Percentiles rank a stretch among this genome's conserved stretches.
These are phyloP conservation scores for Geotrichum carabidarum DNA, from an alignment of 1,139 yeast species.

Conservation along the genomic window DNA sequence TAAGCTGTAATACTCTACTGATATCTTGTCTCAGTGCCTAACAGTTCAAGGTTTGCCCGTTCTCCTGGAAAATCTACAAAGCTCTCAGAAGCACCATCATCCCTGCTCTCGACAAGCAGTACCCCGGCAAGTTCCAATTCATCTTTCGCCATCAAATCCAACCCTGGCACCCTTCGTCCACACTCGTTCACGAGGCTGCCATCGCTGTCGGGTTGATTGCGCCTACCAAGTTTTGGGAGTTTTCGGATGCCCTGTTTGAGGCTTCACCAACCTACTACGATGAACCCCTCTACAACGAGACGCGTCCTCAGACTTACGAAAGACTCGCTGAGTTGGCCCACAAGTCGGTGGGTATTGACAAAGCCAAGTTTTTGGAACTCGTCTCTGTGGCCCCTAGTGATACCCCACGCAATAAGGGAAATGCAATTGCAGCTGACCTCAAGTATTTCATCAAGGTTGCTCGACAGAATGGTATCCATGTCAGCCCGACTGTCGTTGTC, in stretches of 20 bases:
- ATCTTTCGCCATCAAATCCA: slow-evolving; percentile 60
- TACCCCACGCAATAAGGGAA: slow-evolving; percentile 51
- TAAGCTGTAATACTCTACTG: slow-evolving; percentile 2
- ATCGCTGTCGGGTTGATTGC: slow-evolving; percentile 59
- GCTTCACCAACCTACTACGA: slow-evolving; percentile 50
- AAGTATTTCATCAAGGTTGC: slow-evolving; percentile 70
- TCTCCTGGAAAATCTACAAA: slow-evolving; percentile 57
- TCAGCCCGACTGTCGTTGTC: slow-evolving; percentile 75
- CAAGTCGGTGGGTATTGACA: slow-evolving; percentile 36
- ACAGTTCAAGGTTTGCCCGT: slow-evolving; percentile 51
- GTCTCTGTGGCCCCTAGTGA: slow-evolving; percentile 32
- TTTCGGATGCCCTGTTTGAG: slow-evolving; percentile 51
- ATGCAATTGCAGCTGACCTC: slow-evolving; percentile 53
- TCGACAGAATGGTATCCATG: slow-evolving; percentile 75
- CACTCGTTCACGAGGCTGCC: slow-evolving; percentile 64
- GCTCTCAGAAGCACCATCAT: slow-evolving; percentile 51
- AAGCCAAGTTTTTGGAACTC: slow-evolving; percentile 30
- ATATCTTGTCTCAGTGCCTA: background rate
- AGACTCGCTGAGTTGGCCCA: slow-evolving; percentile 52
- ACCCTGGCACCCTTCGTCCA: slow-evolving; percentile 82
- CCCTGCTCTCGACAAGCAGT: slow-evolving; percentile 47
- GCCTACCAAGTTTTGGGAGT: slow-evolving; percentile 59
- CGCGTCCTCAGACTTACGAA: slow-evolving; percentile 54
- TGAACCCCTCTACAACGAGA: slow-evolving; percentile 49
- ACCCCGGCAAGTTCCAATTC: slow-evolving; percentile 50